phyloP scores from a whole-genome alignment of 257 asterid genomes.

The Nicotiana knightiana region DNA sequence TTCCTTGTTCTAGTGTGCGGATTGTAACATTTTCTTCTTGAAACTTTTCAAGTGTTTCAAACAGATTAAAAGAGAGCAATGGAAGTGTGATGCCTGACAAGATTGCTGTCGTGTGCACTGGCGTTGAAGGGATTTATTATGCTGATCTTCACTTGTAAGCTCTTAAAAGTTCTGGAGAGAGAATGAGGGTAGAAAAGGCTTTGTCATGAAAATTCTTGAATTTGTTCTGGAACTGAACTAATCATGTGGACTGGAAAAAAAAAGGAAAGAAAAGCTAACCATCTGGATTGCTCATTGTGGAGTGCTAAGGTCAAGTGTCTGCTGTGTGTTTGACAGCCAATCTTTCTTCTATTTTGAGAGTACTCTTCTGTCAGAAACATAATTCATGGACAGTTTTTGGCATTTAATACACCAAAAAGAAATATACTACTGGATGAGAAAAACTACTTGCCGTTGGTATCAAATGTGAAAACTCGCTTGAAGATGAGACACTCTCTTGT shows the following conservation, averaged over 20 bases:
- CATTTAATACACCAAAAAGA: not conserved
- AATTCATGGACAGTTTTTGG: not conserved
- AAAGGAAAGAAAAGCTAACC: too few relatives aligned
- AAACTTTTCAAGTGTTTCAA: not conserved
- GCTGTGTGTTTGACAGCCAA: not conserved
- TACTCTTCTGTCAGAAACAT: not conserved
- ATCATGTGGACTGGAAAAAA: too few relatives aligned
- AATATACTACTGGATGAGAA: not conserved
- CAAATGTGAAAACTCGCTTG: not conserved
- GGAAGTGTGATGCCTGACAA: conserved; percentile 50
- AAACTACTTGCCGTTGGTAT: not conserved
- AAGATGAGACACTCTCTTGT: not conserved
- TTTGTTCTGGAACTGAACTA: not conserved
- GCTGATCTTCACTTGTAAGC: conserved; percentile 81
- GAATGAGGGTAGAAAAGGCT: not conserved
- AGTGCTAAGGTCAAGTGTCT: not conserved
- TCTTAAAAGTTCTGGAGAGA: conserved; percentile 7
- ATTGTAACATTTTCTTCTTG: conserved; percentile 2
- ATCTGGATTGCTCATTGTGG: not conserved
- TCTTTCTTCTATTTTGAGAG: not conserved
- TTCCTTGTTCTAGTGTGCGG: not conserved
- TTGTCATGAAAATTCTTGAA: not conserved
- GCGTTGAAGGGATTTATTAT: conserved; percentile 65
- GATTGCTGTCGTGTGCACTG: conserved; percentile 67
- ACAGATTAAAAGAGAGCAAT: conserved; percentile 43